Conservation (phyloP, 2,329 filamentous ascomycete species). For the Cladorrhinum sp. region DNA sequence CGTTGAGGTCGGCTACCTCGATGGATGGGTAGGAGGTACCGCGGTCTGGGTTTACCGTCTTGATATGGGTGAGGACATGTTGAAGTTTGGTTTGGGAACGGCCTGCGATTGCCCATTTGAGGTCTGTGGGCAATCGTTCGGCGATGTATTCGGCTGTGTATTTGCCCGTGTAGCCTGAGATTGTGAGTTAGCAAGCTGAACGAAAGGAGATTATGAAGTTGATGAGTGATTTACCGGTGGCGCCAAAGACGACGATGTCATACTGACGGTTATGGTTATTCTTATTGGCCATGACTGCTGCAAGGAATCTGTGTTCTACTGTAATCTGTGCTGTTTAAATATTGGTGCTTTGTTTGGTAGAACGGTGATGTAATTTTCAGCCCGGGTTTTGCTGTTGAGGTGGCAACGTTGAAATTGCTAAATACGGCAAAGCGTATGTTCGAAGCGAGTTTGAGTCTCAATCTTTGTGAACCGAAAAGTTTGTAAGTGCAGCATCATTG, state of each 20-base stretch:
- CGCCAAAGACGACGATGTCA: constrained; percentile 57
- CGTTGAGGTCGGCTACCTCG: constrained; percentile 50
- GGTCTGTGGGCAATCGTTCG: constrained; percentile 64
- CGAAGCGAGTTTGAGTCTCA: not conserved
- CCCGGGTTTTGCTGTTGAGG: not conserved
- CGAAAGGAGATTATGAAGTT: not conserved
- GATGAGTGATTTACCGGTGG: constrained; percentile 45
- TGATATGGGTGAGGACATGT: constrained; percentile 63
- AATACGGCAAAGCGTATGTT: not conserved
- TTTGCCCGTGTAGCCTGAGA: constrained; percentile 77
- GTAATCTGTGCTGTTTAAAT: not conserved
- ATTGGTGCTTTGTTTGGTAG: not conserved
- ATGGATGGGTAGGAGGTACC: constrained; percentile 57
- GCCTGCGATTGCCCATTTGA: constrained; percentile 87
- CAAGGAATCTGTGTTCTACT: not conserved
- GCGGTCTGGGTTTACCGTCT: constrained; percentile 66
- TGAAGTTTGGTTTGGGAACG: constrained; percentile 76
- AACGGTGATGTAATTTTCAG: not conserved
- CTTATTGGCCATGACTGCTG: constrained; percentile 14
- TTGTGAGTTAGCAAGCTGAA: not conserved
- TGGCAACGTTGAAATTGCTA: not conserved
- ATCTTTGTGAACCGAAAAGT: not conserved
- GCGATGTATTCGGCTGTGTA: constrained; percentile 74
- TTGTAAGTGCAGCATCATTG: not conserved
- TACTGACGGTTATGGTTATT: constrained; percentile 53